Conservation (phyloP, 371 early-diverging fungal genomes). For the Mucor irregularis region DNA sequence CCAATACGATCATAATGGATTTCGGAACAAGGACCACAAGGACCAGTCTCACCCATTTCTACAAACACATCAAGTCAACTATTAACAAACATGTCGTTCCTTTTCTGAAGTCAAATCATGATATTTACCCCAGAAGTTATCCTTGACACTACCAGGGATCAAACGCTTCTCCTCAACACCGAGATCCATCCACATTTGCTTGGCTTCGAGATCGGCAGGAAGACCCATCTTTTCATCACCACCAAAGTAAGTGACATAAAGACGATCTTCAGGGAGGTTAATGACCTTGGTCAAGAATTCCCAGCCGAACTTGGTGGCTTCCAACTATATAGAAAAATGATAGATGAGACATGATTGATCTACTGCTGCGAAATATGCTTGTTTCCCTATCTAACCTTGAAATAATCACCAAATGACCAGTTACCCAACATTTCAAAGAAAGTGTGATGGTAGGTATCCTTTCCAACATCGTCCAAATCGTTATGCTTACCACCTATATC, state of each 20-base stretch:
- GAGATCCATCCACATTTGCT: slow-evolving; percentile 91
- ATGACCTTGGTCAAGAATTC: slow-evolving; percentile 93
- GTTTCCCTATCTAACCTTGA: slow-evolving; percentile 94
- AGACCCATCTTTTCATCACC: slow-evolving; percentile 87
- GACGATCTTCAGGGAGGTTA: slow-evolving; percentile 81
- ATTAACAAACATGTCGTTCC: not conserved
- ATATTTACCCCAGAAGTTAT: slow-evolving; percentile 98
- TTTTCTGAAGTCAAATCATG: too few species aligned
- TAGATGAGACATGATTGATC: too few species aligned
- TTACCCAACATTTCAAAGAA: slow-evolving; percentile 99
- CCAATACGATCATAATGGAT: slow-evolving; percentile 99
- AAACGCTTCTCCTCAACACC: slow-evolving; percentile 88
- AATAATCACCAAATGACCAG: slow-evolving; percentile 99
- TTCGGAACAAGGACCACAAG: slow-evolving; percentile 99
- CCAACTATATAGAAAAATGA: slow-evolving; percentile 33
- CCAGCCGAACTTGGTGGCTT: slow-evolving; percentile 90
- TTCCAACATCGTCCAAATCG: slow-evolving; percentile 99
- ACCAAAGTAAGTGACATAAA: slow-evolving; percentile 99
- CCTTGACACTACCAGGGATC: slow-evolving; percentile 91
- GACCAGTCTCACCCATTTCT: slow-evolving; percentile 99
- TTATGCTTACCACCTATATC: slow-evolving; percentile 98
- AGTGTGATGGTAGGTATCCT: slow-evolving; percentile 99
- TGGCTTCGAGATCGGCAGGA: slow-evolving; percentile 91
- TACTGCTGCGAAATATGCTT: too few species aligned
- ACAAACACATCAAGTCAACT: not conserved